Percentiles rank a stretch among this genome's conserved stretches.
These are phyloP conservation scores for Gliomastix tumulicola DNA, from an alignment of 2,329 filamentous ascomycete species.

Conservation along the genomic window DNA sequence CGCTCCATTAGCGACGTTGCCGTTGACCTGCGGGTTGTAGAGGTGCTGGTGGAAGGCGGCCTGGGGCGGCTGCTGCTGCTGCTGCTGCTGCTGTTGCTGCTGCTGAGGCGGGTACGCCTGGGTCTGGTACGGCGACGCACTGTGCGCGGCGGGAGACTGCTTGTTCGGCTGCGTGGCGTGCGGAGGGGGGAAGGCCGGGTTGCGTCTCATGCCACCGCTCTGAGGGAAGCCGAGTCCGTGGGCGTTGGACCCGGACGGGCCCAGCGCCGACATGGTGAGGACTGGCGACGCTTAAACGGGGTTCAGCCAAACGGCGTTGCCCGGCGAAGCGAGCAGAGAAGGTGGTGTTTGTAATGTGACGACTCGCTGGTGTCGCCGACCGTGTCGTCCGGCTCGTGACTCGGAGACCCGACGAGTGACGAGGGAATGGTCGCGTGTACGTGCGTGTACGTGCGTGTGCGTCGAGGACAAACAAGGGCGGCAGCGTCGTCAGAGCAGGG, in stretches of 20 bases:
- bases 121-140: slow-evolving; percentile 47
- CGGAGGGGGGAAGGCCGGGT: slow-evolving; percentile 32
- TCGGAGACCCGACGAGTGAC: too few species aligned
- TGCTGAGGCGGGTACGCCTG: slow-evolving; percentile 39
- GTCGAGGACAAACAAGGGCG: too few species aligned
- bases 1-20: slow-evolving; percentile 39
- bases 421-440: too few species aligned
- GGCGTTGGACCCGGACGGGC: slow-evolving; percentile 41
- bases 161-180: slow-evolving; percentile 47
- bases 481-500: too few species aligned
- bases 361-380: too few species aligned
- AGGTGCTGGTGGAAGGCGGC: slow-evolving; percentile 44
- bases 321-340: too few species aligned
- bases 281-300: too few species aligned
- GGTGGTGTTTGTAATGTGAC: too few species aligned
- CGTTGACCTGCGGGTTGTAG: slow-evolving; percentile 40
- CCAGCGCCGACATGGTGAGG: slow-evolving; percentile 38
- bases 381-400: too few species aligned
- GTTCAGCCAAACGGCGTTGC: too few species aligned
- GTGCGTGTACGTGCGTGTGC: too few species aligned
- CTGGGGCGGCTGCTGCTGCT: slow-evolving; percentile 37
- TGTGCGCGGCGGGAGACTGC: slow-evolving; percentile 46
- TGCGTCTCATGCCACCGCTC: slow-evolving; percentile 41
- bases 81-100: slow-evolving; percentile 13
- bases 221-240: slow-evolving; percentile 46